A percentile compares a stretch with the other conserved stretches of the same genome.
Conservation (phyloP, 177 flowering plant genomes). For the Vitis hybrid region DNA sequence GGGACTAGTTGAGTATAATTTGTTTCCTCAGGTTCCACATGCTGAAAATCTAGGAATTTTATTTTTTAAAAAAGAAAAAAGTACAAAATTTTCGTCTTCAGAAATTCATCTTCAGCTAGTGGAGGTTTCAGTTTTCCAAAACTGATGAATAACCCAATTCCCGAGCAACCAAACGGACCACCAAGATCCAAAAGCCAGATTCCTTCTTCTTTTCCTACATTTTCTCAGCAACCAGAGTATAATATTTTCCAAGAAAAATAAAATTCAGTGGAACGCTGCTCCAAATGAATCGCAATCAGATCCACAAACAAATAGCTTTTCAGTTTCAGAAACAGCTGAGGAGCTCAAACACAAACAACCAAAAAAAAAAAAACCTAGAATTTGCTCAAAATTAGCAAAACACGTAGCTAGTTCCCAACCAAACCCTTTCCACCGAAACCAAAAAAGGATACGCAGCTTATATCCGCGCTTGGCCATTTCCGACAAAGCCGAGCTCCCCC, state of each 20-base stretch:
- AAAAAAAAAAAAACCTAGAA: neutral
- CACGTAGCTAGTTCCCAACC: neutral
- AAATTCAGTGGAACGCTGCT: neutral
- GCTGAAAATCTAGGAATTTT: too few relatives aligned
- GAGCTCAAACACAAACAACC: neutral
- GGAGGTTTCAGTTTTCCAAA: neutral
- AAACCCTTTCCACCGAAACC: neutral
- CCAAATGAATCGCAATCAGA: neutral
- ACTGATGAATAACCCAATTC: neutral
- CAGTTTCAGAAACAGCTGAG: neutral
- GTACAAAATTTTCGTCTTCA: too few relatives aligned
- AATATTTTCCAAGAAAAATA: neutral
- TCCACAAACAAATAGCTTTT: neutral
- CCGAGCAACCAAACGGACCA: neutral
- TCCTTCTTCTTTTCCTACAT: neutral
- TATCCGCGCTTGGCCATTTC: conserved; percentile 80
- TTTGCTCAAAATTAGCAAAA: neutral
- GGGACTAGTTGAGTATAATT: too few relatives aligned
- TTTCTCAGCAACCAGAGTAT: neutral
- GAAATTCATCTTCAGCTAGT: too few relatives aligned
- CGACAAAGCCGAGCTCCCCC: neutral
- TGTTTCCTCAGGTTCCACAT: too few relatives aligned
- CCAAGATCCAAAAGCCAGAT: neutral
- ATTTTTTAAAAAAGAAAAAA: too few relatives aligned
- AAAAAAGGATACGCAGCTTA: conserved; percentile 74